A percentile compares a stretch with the other conserved stretches of the same genome.
Conservation (phyloP, 345 rosid genomes). For the Erodium maritimum region DNA sequence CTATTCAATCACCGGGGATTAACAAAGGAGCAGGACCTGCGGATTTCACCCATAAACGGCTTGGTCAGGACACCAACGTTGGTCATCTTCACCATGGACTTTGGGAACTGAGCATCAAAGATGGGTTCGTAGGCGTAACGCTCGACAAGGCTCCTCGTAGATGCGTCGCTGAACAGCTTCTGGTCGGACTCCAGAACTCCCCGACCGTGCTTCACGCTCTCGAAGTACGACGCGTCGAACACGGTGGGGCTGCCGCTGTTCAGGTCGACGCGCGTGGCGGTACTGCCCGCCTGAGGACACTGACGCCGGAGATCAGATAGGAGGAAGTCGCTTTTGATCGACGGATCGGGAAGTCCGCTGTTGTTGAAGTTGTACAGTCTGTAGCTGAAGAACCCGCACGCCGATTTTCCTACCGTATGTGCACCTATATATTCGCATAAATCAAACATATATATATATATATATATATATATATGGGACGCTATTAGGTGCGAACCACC, state of each 20-base stretch:
- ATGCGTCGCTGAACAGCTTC: slow-evolving; percentile 29
- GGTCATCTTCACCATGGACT: slow-evolving; percentile 59
- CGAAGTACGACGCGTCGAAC: slow-evolving; percentile 38
- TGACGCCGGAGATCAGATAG: slow-evolving; percentile 23
- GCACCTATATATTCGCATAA: too few species aligned
- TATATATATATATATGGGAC: too few species aligned
- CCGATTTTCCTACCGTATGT: too few species aligned
- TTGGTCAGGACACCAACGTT: slow-evolving; percentile 37
- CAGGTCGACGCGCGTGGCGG: too few species aligned
- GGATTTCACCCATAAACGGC: slow-evolving; percentile 34
- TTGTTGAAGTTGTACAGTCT: slow-evolving; percentile 37
- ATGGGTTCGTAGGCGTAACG: slow-evolving; percentile 17
- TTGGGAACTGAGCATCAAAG: slow-evolving; percentile 39
- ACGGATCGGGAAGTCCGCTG: slow-evolving; percentile 26
- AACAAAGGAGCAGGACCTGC: slow-evolving; percentile 34
- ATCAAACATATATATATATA: too few species aligned
- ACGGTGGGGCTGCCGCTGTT: too few species aligned
- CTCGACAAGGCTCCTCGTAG: slow-evolving; percentile 29
- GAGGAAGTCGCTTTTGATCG: slow-evolving; percentile 30
- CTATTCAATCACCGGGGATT: slow-evolving; percentile 19
- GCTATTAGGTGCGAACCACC: too few species aligned
- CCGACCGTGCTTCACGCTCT: slow-evolving; percentile 29
- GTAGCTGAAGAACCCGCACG: slow-evolving; percentile 31
- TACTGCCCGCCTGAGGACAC: too few species aligned
- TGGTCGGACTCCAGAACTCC: slow-evolving; percentile 51